Percentiles rank a stretch among this genome's conserved stretches.
These are phyloP conservation scores for Terfezia claveryi DNA, from an alignment of 495 filamentous ascomycete genomes.

Conservation along the genomic window DNA sequence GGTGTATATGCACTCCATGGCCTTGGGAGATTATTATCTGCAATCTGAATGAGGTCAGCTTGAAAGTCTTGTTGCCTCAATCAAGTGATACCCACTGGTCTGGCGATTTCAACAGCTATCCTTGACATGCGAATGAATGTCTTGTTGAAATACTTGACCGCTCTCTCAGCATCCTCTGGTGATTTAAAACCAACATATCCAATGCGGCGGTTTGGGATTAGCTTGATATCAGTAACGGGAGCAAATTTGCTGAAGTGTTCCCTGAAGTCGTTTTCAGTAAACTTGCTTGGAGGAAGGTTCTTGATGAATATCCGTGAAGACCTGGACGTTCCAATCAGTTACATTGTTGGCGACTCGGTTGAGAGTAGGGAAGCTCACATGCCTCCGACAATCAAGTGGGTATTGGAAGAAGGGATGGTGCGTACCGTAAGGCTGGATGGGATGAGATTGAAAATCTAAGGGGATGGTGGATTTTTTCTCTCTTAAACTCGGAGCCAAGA, in stretches of 20 bases:
- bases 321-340: not conserved
- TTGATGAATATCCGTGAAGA: conserved; percentile 84
- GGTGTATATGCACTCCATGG: conserved; percentile 19
- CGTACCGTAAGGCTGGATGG: too few relatives aligned
- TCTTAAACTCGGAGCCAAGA: too few relatives aligned
- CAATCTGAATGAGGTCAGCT: conserved; percentile 20
- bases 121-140: conserved; percentile 93
- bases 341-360: too few relatives aligned
- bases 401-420: too few relatives aligned
- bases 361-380: too few relatives aligned
- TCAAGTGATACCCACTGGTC: conserved; percentile 36
- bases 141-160: conserved; percentile 84
- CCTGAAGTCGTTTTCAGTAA: conserved; percentile 54
- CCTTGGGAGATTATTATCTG: conserved; percentile 21
- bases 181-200: conserved; percentile 91
- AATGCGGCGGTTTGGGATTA: conserved; percentile 70
- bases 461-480: too few relatives aligned
- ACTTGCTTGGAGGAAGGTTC: conserved; percentile 51
- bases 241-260: conserved; percentile 60
- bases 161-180: conserved; percentile 50
- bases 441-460: too few relatives aligned
- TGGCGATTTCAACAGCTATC: conserved; percentile 76
- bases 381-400: too few relatives aligned
- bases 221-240: conserved; percentile 69
- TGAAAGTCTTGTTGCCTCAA: not conserved